These are phyloP conservation scores for Saccharomyces cerevisiae DNA, from an alignment of 805 yeast genomes.

Conservation along the genomic window DNA sequence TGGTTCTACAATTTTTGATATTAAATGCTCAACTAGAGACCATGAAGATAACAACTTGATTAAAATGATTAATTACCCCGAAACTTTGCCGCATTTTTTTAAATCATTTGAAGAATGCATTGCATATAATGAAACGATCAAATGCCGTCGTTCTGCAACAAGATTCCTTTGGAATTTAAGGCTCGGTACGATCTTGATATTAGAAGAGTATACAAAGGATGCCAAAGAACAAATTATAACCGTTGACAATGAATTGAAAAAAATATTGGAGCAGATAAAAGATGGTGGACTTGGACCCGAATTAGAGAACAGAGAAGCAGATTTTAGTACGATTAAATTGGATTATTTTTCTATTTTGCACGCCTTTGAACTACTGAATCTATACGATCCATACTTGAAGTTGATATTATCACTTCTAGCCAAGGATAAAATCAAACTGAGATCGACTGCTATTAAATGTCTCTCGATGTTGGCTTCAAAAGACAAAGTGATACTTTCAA, in stretches of 20 bases:
- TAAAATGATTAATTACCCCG: slow-evolving; percentile 20
- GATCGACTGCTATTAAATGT: slow-evolving; percentile 59
- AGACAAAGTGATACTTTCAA: slow-evolving; percentile 43
- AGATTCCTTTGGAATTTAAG: slow-evolving; percentile 17
- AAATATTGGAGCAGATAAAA: background rate
- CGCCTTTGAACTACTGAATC: slow-evolving; percentile 20
- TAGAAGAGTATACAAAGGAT: slow-evolving; percentile 12
- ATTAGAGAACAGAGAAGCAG: background rate
- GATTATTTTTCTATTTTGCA: slow-evolving; percentile 19
- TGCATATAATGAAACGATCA: slow-evolving; percentile 1
- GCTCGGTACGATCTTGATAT: slow-evolving; percentile 7
- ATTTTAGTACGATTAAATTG: slow-evolving; percentile 1
- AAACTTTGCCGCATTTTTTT: slow-evolving; percentile 11
- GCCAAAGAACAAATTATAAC: slow-evolving; percentile 3
- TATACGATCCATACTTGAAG: slow-evolving; percentile 47
- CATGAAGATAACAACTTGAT: slow-evolving; percentile 16
- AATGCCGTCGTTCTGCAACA: slow-evolving; percentile 1
- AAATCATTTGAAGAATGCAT: slow-evolving; percentile 12
- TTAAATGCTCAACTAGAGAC: slow-evolving; percentile 13
- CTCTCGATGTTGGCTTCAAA: slow-evolving; percentile 46
- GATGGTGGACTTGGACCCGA: background rate
- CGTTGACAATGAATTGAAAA: background rate
- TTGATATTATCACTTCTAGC: slow-evolving; percentile 42
- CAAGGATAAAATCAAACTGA: slow-evolving; percentile 42
- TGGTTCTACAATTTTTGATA: slow-evolving; percentile 41